phyloP scores from a whole-genome alignment of 1,139 yeast species.

The Nakaseomyces delphensis region DNA sequence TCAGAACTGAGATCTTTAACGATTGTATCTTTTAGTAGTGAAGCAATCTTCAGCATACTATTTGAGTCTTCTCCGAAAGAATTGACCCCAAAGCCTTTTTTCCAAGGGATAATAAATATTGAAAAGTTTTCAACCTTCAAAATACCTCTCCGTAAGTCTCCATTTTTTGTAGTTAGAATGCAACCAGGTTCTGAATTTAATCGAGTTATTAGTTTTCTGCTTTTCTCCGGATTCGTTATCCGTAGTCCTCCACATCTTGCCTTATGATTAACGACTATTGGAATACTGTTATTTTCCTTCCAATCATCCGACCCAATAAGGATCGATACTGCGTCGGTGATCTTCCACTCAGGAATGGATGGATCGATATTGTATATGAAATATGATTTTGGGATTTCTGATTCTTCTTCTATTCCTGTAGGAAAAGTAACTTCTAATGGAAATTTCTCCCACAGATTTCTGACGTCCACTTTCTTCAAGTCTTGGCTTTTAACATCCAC shows the following conservation, averaged over 20 bases:
- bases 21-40: conserved; percentile 14
- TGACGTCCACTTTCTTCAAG: conserved; percentile 14
- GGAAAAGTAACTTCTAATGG: conserved; percentile 19
- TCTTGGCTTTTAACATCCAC: conserved; percentile 4
- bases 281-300: conserved; percentile 19
- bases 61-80: conserved; percentile 17
- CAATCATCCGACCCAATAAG: conserved; percentile 16
- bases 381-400: conserved; percentile 14
- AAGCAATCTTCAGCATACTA: conserved; percentile 18
- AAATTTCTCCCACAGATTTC: conserved; percentile 14
- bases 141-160: conserved; percentile 15
- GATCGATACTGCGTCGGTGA: conserved; percentile 17
- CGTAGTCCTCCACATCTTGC: conserved; percentile 26
- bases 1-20: conserved; percentile 10
- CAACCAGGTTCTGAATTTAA: conserved; percentile 10
- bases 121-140: conserved; percentile 16
- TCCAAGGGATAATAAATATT: conserved; percentile 21
- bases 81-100: conserved; percentile 15
- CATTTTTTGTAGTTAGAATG: conserved; percentile 6
- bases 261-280: conserved; percentile 23
- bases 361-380: conserved; percentile 26
- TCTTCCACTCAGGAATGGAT: conserved; percentile 26
- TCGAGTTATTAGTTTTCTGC: conserved; percentile 11
- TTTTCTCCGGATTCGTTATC: conserved; percentile 13
- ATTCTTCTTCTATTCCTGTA: not conserved